phyloP scores from a whole-genome alignment of 176 grass and related monocot genomes.

The Pharus latifolius region DNA sequence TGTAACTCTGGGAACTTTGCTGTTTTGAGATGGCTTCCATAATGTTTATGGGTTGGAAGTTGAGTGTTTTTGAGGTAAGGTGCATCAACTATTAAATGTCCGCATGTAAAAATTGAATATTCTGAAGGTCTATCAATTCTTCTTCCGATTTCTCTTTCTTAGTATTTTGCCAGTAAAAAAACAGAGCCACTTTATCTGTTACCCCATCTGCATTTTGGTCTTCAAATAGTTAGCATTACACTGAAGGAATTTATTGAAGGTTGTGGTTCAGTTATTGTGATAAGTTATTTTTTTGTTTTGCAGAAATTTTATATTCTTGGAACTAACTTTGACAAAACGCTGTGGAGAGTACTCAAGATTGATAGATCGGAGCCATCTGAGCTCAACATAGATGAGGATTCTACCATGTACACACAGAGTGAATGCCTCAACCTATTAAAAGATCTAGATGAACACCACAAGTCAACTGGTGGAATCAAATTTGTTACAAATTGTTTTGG shows the following conservation, averaged over 20 bases:
- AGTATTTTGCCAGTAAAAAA: not conserved
- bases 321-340: conserved; percentile 55
- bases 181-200: not conserved
- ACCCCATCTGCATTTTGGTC: not conserved
- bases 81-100: not conserved
- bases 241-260: not conserved
- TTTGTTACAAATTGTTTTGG: conserved; percentile 92
- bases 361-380: conserved; percentile 74
- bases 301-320: conserved; percentile 93
- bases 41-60: not conserved
- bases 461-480: conserved; percentile 67
- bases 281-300: conserved; percentile 14
- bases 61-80: not conserved
- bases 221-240: not conserved
- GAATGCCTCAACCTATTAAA: conserved; percentile 63
- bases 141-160: not conserved
- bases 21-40: not conserved
- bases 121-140: not conserved
- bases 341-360: conserved; percentile 84
- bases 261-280: not conserved
- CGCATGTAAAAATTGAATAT: not conserved
- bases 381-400: conserved; percentile 67
- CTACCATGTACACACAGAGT: conserved; percentile 35
- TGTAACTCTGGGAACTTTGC: not conserved
- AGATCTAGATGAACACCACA: conserved; percentile 65